Evolutionary conservation across 371 early-diverging fungal genomes (phyloP).

Genomic region (Mucor velutinosus): DNA sequence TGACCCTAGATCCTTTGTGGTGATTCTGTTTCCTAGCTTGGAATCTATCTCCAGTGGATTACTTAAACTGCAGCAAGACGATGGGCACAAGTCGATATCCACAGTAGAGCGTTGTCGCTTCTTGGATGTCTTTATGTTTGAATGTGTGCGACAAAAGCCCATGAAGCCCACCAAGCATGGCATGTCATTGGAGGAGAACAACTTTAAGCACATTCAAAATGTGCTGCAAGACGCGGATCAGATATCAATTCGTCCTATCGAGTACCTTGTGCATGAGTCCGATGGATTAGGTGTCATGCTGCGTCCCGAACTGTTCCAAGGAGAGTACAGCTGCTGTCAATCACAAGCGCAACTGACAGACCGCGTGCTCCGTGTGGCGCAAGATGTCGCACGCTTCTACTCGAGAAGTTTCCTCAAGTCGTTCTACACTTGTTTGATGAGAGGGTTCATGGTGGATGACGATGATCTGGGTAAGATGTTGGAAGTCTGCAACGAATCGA

Average conservation of each 20-base stretch:
- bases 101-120: constrained; percentile 14
- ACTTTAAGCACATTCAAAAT: constrained; percentile 6
- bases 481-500: constrained; percentile 60
- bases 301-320: constrained; percentile 39
- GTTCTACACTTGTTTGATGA: constrained; percentile 64
- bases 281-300: constrained; percentile 42
- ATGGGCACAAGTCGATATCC: neutral
- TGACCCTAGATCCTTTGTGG: constrained; percentile 62
- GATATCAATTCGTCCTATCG: constrained; percentile 24
- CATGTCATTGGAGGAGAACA: constrained; percentile 12
- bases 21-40: constrained; percentile 64
- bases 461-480: constrained; percentile 62
- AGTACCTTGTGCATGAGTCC: constrained; percentile 39
- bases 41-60: constrained; percentile 50
- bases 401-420: constrained; percentile 65
- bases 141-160: constrained; percentile 63
- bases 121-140: constrained; percentile 55
- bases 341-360: constrained; percentile 31
- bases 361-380: constrained; percentile 36
- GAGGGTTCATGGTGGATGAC: constrained; percentile 55
- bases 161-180: constrained; percentile 33
- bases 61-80: constrained; percentile 19
- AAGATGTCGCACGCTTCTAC: constrained; percentile 44
- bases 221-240: constrained; percentile 8
- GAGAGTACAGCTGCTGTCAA: constrained; percentile 27